phyloP scores from a whole-genome alignment of 1,284 basidiomycete species.

The Butyriboletus appendiculatus region DNA sequence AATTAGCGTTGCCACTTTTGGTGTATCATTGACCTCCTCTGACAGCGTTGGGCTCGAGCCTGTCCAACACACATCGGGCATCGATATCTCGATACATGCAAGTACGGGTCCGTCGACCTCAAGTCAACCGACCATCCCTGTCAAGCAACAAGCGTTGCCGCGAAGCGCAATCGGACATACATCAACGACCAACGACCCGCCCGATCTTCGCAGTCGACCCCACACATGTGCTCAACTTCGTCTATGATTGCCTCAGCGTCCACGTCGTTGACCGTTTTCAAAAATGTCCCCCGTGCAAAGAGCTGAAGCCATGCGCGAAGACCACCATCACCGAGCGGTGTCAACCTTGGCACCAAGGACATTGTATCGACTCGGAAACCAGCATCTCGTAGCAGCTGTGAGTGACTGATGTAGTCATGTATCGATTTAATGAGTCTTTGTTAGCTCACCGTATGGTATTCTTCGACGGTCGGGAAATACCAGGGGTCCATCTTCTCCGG shows the following conservation, averaged over 20 bases:
- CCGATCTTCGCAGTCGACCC: conserved; percentile 58
- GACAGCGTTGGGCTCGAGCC: conserved; percentile 2
- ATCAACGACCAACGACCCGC: conserved; percentile 68
- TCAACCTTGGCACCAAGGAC: conserved; percentile 67
- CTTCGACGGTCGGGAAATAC: conserved; percentile 76
- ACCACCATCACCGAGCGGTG: conserved; percentile 57
- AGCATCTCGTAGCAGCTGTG: conserved; percentile 55
- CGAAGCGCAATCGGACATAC: conserved; percentile 71
- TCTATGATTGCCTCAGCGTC: conserved; percentile 61
- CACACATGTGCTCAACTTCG: conserved; percentile 63
- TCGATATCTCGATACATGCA: conserved; percentile 1
- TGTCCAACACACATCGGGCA: conserved; percentile 12
- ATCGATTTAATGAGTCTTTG: not conserved
- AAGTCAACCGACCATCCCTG: conserved; percentile 15
- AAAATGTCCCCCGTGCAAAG: conserved; percentile 61
- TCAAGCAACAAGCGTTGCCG: conserved; percentile 31
- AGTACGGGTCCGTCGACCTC: not conserved
- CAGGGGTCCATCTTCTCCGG: conserved; percentile 70
- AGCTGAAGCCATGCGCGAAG: conserved; percentile 71
- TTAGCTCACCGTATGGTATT: conserved; percentile 57
- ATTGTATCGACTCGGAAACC: conserved; percentile 59
- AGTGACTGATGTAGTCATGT: not conserved
- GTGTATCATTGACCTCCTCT: not conserved
- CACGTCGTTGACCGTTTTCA: conserved; percentile 50
- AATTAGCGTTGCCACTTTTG: conserved; percentile 1